These are phyloP conservation scores for Knufia fluminis DNA, from an alignment of 2,329 filamentous ascomycete genomes.

Conservation along the genomic window DNA sequence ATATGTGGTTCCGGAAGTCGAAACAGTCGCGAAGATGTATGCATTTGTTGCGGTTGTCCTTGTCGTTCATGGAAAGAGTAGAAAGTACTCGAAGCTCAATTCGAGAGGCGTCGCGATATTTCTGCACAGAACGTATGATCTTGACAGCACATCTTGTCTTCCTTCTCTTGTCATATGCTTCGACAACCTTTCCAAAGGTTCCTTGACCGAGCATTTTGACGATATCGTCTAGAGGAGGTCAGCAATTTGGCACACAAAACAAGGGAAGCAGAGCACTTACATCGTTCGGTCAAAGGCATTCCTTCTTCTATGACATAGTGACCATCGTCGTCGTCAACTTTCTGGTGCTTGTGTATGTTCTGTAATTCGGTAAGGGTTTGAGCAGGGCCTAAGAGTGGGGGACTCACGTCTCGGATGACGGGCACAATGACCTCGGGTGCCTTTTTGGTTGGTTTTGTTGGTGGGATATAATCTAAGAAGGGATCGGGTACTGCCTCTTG, in stretches of 20 bases:
- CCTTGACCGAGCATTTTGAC: constrained; percentile 85
- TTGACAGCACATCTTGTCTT: constrained; percentile 86
- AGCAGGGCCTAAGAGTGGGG: background rate
- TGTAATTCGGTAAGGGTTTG: constrained; percentile 23
- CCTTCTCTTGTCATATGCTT: constrained; percentile 71
- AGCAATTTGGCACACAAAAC: constrained; percentile 1
- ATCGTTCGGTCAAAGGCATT: constrained; percentile 76
- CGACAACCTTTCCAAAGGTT: constrained; percentile 96
- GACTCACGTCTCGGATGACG: constrained; percentile 50
- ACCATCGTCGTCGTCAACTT: constrained; percentile 91
- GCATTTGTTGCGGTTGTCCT: constrained; percentile 85
- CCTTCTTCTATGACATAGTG: constrained; percentile 92
- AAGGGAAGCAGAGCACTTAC: constrained; percentile 46
- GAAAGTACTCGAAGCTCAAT: constrained; percentile 91
- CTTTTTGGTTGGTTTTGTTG: constrained; percentile 81
- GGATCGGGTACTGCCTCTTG: constrained; percentile 61
- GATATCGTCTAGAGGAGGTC: constrained; percentile 61
- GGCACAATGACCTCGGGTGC: constrained; percentile 65
- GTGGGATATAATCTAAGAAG: constrained; percentile 72
- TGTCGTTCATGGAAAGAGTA: constrained; percentile 84
- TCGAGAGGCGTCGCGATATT: constrained; percentile 90
- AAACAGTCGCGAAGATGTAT: constrained; percentile 96
- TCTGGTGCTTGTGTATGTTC: constrained; percentile 49
- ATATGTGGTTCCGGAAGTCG: constrained; percentile 94
- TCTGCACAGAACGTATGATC: constrained; percentile 95